Evolutionary conservation across 176 grass and related monocot genomes (phyloP), one percentile per base, ranked within the genome.

Genomic region (Oryza nivara): DNA sequence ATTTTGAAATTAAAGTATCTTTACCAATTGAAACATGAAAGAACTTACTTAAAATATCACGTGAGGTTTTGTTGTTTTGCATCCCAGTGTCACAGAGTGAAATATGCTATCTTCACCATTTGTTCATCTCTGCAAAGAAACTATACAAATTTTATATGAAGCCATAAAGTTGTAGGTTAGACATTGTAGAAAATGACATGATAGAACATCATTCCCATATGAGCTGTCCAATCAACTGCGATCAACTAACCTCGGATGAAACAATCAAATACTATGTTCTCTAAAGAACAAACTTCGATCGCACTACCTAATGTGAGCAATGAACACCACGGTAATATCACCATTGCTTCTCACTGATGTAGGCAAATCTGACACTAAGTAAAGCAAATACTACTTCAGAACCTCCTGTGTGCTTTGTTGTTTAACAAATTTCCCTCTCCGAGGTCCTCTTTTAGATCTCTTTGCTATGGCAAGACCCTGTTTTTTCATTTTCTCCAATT

Each of bases 401-500:
- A 73, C 78, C 48, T 5, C 67, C 64, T 88, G 66, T 14, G 52
- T 49, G 61, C 74, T 90, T 86, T 93, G 79, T 74, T 88, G 66
- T 84, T 89, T 98, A 67, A 93, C 41, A 92, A 88, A 93, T 78
- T 90, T 98, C 20, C 44, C 67, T 77, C 68, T 88, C 11, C 16
- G 84, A 41, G 70, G 74, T 65, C 88, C 74, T 80, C 68, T 88
- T 77, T 65, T 85, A 85, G 65, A 73, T 74, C 82, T 94, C 74
- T 82, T 90, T 63, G 79, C 46, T 78, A 78, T 82, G 44, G 75
- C 79, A 86, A 82, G 20, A 67, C 89, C 89, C 61, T 91, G 83
- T 44, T 79, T 81, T 84, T 82, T 95, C 32, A 91, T 80, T 86
- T 81, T 98, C 69, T 98, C 88, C 73, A 90, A 70, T 85, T 95